These are phyloP conservation scores for Mortierella alpina DNA, from an alignment of 192 early-diverging fungal species.

Conservation along the genomic window DNA sequence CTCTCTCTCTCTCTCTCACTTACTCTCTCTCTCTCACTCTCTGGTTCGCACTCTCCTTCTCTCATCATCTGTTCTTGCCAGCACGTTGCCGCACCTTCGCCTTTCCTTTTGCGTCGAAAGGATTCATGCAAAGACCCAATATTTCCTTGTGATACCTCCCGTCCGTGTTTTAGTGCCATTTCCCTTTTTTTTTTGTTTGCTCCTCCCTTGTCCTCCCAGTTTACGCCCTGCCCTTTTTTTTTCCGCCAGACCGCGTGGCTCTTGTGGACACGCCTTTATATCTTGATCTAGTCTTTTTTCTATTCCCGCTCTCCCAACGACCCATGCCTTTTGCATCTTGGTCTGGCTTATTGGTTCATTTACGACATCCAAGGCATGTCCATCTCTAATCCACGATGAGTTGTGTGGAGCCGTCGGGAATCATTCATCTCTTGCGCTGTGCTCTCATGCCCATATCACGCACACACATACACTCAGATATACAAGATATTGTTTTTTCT, in stretches of 20 bases:
- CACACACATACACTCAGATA: too few species aligned
- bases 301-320: not conserved
- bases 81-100: too few species aligned
- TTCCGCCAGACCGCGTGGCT: constrained; percentile 2
- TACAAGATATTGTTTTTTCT: not conserved
- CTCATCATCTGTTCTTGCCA: too few species aligned
- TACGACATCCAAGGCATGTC: too few species aligned
- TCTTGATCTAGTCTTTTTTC: not conserved
- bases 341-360: too few species aligned
- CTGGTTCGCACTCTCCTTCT: too few species aligned
- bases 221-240: constrained; percentile 19
- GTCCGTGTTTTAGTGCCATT: not conserved
- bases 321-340: too few species aligned
- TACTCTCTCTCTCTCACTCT: not conserved
- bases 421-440: not conserved
- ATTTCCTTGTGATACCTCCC: constrained; percentile 1
- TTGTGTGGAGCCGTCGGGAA: too few species aligned
- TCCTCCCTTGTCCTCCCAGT: not conserved
- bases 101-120: not conserved
- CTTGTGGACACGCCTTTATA: not conserved
- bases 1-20: not conserved
- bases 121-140: constrained; percentile 18
- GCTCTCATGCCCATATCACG: not conserved
- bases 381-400: too few species aligned
- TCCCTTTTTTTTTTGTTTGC: not conserved